phyloP scores from a whole-genome alignment of 805 yeast species.

The Cyberlindnera saturnus region DNA sequence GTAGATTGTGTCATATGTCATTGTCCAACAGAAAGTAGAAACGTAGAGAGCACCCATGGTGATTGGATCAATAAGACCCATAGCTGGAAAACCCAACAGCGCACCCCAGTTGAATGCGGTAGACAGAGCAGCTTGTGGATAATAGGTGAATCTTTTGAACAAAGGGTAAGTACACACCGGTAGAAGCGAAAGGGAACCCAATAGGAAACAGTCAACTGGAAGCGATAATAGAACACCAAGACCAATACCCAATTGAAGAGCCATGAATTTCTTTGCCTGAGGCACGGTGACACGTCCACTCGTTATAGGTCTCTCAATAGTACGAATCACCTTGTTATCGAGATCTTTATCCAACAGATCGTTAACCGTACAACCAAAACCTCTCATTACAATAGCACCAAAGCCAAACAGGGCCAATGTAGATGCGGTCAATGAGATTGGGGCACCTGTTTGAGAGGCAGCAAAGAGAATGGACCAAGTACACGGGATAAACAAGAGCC shows the following conservation, averaged over 20 bases:
- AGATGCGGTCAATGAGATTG: conserved; percentile 52
- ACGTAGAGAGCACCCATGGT: conserved; percentile 75
- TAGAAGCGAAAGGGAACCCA: conserved; percentile 77
- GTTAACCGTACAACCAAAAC: conserved; percentile 96
- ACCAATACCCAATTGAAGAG: conserved; percentile 70
- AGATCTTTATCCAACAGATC: conserved; percentile 81
- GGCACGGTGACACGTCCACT: conserved; percentile 69
- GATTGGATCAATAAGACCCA: conserved; percentile 74
- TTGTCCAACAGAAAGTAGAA: conserved; percentile 84
- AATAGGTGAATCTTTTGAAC: conserved; percentile 91
- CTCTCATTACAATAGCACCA: conserved; percentile 90
- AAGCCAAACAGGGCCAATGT: conserved; percentile 68
- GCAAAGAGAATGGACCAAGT: conserved; percentile 94
- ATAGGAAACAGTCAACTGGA: conserved; percentile 74
- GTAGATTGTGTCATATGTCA: conserved; percentile 92
- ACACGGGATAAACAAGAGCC: conserved; percentile 76
- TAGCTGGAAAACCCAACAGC: conserved; percentile 89
- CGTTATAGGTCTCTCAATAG: conserved; percentile 89
- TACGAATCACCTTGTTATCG: conserved; percentile 82
- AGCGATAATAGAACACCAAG: conserved; percentile 62
- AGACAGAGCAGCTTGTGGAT: conserved; percentile 82
- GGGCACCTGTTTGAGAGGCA: conserved; percentile 65
- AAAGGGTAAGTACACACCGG: conserved; percentile 85
- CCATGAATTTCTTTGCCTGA: conserved; percentile 67
- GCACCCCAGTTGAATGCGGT: conserved; percentile 94